phyloP scores from a whole-genome alignment of 2,329 filamentous ascomycete species.

The Fusarium armeniacum region DNA sequence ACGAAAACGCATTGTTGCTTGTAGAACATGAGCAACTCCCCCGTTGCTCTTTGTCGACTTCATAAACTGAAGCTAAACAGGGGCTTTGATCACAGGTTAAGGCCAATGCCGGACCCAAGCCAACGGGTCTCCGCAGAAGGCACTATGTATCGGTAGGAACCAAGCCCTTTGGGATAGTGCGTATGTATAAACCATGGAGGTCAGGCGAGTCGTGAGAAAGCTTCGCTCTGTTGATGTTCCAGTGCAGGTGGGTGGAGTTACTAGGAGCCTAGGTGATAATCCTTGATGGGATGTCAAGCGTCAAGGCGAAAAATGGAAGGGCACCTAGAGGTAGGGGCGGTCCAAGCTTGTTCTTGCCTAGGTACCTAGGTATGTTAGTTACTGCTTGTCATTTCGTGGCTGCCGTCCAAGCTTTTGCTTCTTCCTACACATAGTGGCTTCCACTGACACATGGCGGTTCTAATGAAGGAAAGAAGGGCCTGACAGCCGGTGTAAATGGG shows the following conservation, averaged over 20 bases:
- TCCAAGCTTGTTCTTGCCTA: constrained; percentile 32
- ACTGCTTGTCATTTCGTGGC: constrained; percentile 28
- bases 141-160: constrained; percentile 19
- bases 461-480: constrained; percentile 7
- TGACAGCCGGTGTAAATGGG: constrained; percentile 6
- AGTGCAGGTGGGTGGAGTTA: constrained; percentile 27
- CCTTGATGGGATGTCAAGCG: constrained; percentile 5
- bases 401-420: constrained; percentile 25
- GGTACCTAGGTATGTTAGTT: background rate
- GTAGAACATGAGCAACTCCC: constrained; percentile 6
- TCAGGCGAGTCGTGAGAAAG: constrained; percentile 25
- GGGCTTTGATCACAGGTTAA: constrained; percentile 35
- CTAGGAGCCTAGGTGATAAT: constrained; percentile 8
- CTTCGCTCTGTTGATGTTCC: constrained; percentile 2
- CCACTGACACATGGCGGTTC: constrained; percentile 22
- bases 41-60: constrained; percentile 19
- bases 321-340: background rate
- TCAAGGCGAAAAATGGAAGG: constrained; percentile 1
- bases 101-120: constrained; percentile 45
- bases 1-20: constrained; percentile 2
- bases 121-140: constrained; percentile 24
- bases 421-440: constrained; percentile 18
- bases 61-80: constrained; percentile 34
- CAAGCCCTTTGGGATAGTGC: constrained; percentile 17
- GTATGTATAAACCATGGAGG: constrained; percentile 1